Conservation (phyloP, 2,329 filamentous ascomycete genomes). For the Stylonectria norvegica region DNA sequence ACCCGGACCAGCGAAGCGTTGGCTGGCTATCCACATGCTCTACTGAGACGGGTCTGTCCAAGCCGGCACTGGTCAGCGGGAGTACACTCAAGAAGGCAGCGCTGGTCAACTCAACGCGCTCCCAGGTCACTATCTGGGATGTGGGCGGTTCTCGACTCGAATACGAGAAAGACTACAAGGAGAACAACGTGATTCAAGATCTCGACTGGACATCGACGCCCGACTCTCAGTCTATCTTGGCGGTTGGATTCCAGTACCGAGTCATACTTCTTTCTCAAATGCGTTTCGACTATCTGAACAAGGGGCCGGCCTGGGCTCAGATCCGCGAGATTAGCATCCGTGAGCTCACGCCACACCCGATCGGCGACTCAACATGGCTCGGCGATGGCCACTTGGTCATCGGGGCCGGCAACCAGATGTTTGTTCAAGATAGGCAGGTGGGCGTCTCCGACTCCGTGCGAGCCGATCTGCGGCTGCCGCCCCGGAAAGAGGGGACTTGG, state of each 20-base stretch:
- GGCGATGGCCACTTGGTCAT: slow-evolving; percentile 81
- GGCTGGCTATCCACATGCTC: slow-evolving; percentile 81
- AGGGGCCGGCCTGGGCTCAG: slow-evolving; percentile 83
- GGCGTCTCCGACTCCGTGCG: slow-evolving; percentile 59
- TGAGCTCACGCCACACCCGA: slow-evolving; percentile 81
- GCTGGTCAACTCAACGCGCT: slow-evolving; percentile 69
- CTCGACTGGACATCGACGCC: slow-evolving; percentile 93
- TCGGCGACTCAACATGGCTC: slow-evolving; percentile 91
- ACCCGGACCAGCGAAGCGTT: slow-evolving; percentile 55
- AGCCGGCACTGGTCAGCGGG: slow-evolving; percentile 76
- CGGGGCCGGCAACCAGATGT: slow-evolving; percentile 86
- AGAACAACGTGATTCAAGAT: slow-evolving; percentile 73
- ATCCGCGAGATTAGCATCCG: slow-evolving; percentile 79
- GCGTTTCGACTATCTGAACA: slow-evolving; percentile 86
- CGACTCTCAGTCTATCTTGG: slow-evolving; percentile 81
- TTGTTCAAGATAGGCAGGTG: slow-evolving; percentile 77
- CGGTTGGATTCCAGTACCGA: slow-evolving; percentile 87
- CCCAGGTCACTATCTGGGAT: slow-evolving; percentile 86
- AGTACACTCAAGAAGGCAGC: slow-evolving; percentile 86
- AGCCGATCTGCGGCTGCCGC: slow-evolving; percentile 47
- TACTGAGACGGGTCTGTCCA: slow-evolving; percentile 71
- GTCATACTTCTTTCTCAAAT: slow-evolving; percentile 81
- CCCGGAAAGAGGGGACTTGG: slow-evolving; percentile 48
- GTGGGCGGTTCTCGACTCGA: slow-evolving; percentile 77
- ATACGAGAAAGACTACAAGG: slow-evolving; percentile 71